These are phyloP conservation scores for Apiotrichum brassicae DNA, from an alignment of 1,284 basidiomycete species.

Conservation along the genomic window DNA sequence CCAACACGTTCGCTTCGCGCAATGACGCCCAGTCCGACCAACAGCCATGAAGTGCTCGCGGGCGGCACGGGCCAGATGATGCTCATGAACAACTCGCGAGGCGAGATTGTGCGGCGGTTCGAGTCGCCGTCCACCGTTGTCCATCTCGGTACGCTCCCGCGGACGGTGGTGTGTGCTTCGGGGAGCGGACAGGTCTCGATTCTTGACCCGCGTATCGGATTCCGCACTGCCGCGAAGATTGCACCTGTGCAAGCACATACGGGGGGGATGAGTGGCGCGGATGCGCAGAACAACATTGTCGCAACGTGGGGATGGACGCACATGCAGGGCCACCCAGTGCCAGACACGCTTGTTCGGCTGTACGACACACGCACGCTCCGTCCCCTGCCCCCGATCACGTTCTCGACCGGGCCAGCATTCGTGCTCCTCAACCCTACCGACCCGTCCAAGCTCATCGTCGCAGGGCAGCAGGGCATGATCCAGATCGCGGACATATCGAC, in stretches of 20 bases:
- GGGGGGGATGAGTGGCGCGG: constrained; percentile 75
- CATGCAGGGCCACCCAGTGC: constrained; percentile 81
- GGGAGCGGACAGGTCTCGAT: constrained; percentile 76
- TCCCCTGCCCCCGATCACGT: constrained; percentile 69
- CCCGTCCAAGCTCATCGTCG: constrained; percentile 68
- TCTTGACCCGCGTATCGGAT: constrained; percentile 67
- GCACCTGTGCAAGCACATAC: constrained; percentile 66
- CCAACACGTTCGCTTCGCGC: constrained; percentile 38
- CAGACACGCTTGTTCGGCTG: constrained; percentile 87
- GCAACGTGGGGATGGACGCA: constrained; percentile 81
- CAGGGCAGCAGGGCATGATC: constrained; percentile 79
- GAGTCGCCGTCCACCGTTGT: constrained; percentile 35
- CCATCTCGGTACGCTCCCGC: constrained; percentile 36
- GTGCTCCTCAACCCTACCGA: constrained; percentile 76
- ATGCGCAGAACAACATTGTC: constrained; percentile 66
- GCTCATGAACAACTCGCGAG: constrained; percentile 67
- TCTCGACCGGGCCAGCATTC: constrained; percentile 80
- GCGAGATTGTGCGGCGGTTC: constrained; percentile 57
- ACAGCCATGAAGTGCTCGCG: constrained; percentile 56
- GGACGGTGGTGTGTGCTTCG: constrained; percentile 62
- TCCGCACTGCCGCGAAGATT: constrained; percentile 50
- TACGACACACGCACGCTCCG: constrained; percentile 82
- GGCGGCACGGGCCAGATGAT: constrained; percentile 57
- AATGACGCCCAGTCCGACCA: constrained; percentile 47
- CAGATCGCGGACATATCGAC: constrained; percentile 80